Evolutionary conservation across 139 green algal species (phyloP).

Genomic region (Zygnema cylindricum): DNA sequence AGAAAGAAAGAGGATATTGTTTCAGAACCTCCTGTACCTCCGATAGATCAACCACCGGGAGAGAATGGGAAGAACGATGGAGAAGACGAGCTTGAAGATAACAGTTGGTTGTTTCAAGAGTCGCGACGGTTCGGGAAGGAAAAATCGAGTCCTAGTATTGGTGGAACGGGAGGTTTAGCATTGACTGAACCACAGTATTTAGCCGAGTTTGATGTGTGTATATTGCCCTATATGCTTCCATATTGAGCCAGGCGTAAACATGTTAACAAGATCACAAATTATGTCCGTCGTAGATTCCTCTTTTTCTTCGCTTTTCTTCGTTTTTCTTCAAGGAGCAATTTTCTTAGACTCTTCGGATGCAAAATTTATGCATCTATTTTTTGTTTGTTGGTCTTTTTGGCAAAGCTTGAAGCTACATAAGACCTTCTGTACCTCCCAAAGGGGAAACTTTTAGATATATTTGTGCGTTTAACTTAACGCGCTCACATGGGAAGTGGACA

Average conservation of each 20-base stretch:
- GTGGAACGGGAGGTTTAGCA: neutral
- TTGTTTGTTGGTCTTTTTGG: too few species aligned
- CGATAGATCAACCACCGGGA: neutral
- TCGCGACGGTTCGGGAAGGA: neutral
- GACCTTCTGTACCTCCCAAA: too few species aligned
- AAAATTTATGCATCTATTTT: too few species aligned
- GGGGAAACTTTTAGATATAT: too few species aligned
- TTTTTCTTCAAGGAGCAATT: too few species aligned
- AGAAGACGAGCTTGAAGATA: neutral
- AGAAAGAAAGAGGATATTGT: neutral
- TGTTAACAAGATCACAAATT: neutral
- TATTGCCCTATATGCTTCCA: neutral
- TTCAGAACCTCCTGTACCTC: neutral
- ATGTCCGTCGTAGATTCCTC: too few species aligned
- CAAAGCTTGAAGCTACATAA: too few species aligned
- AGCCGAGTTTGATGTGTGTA: neutral
- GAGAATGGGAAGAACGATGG: neutral
- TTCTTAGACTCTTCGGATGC: too few species aligned
- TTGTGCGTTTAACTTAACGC: too few species aligned
- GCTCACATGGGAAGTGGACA: too few species aligned
- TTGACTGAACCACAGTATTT: neutral
- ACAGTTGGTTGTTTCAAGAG: neutral
- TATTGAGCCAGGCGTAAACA: neutral
- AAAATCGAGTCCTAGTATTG: neutral
- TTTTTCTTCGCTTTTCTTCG: too few species aligned